A percentile compares a stretch with the other conserved stretches of the same genome.
phyloP scores from a whole-genome alignment of 169 alveolate species.

The Plasmodium yoelii region DNA sequence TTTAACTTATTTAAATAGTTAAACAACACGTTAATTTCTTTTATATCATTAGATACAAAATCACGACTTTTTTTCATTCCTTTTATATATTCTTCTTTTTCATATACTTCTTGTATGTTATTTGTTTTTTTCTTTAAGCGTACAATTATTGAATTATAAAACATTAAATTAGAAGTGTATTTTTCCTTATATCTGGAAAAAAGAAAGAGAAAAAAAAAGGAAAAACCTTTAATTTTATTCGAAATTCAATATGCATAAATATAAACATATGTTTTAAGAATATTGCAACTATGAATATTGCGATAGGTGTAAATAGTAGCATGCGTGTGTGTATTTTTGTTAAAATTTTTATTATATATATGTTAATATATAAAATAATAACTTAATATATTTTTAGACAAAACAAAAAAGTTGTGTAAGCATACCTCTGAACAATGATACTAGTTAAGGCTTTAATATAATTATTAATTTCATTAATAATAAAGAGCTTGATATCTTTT shows the following conservation, averaged over 20 bases:
- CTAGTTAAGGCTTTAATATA: constrained; percentile 55
- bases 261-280: neutral
- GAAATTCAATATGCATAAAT: constrained; percentile 6
- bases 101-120: constrained; percentile 69
- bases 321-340: neutral
- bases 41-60: constrained; percentile 64
- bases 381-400: neutral
- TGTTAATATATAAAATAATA: neutral
- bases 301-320: neutral
- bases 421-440: constrained; percentile 69
- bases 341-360: neutral
- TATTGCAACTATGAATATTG: too few relatives aligned
- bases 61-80: constrained; percentile 72
- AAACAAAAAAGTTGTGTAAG: neutral
- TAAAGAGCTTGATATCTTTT: constrained; percentile 63
- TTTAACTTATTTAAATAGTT: constrained; percentile 64
- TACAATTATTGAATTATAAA: constrained; percentile 67
- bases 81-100: constrained; percentile 72
- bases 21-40: constrained; percentile 65
- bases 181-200: constrained; percentile 61
- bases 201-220: neutral
- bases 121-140: constrained; percentile 61
- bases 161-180: constrained; percentile 68
- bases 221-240: neutral
- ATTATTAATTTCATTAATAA: constrained; percentile 61